Evolutionary conservation across 78 protist genomes (phyloP).

Genomic region (Dictyostelium capitatum): DNA sequence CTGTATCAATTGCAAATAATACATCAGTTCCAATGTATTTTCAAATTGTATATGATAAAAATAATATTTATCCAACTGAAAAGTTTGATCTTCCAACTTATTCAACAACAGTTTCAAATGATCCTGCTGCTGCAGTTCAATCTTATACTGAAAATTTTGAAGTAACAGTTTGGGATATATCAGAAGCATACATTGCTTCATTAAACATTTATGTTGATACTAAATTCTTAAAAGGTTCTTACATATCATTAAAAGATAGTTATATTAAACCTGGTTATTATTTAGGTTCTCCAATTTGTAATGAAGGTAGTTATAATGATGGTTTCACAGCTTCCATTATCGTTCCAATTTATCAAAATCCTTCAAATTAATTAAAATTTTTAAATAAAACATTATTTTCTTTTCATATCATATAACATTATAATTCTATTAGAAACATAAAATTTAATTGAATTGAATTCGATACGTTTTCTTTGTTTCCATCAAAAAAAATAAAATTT

Average conservation of each 20-base stretch:
- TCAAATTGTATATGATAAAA: not conserved
- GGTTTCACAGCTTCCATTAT: not conserved
- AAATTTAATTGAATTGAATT: too few relatives aligned
- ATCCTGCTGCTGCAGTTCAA: not conserved
- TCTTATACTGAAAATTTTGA: not conserved
- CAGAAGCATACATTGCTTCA: not conserved
- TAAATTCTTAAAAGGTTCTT: not conserved
- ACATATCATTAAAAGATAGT: not conserved
- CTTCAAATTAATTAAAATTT: not conserved
- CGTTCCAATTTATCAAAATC: not conserved
- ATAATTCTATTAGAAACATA: too few relatives aligned
- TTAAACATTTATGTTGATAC: not conserved
- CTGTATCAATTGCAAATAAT: not conserved
- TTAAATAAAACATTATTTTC: too few relatives aligned
- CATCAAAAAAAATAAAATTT: too few relatives aligned
- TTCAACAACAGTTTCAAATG: not conserved
- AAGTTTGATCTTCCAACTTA: not conserved
- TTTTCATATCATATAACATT: too few relatives aligned
- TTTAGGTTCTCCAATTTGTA: conserved; percentile 11
- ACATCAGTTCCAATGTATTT: not conserved
- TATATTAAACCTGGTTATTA: not conserved
- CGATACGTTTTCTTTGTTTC: too few relatives aligned
- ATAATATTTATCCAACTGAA: too few relatives aligned
- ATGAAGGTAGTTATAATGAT: not conserved
- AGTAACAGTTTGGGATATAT: not conserved